These are phyloP conservation scores for Diaporthe velutina DNA, from an alignment of 2,329 filamentous ascomycete species.

Conservation along the genomic window DNA sequence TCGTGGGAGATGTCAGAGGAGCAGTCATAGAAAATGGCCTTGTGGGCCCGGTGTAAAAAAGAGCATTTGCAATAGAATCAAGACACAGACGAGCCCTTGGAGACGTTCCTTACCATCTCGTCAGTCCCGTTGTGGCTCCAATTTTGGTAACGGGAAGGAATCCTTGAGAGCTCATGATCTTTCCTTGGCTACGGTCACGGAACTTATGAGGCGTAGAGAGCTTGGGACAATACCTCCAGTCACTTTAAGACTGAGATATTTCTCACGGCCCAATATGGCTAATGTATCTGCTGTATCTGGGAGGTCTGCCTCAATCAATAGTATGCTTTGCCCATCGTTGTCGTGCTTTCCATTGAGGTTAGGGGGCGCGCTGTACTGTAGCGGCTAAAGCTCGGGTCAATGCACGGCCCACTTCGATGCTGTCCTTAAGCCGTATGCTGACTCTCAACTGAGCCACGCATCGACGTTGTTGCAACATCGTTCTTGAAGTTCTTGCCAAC, in stretches of 20 bases:
- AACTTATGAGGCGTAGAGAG: neutral
- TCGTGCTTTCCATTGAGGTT: too few species aligned
- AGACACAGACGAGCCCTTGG: constrained; percentile 2
- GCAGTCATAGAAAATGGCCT: constrained; percentile 44
- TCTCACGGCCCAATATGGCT: too few species aligned
- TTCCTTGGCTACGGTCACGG: neutral
- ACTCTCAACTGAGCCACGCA: constrained; percentile 15
- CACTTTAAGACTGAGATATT: neutral
- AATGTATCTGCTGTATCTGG: too few species aligned
- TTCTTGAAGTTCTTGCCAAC: neutral
- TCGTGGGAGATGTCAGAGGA: constrained; percentile 1
- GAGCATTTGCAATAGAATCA: constrained; percentile 35
- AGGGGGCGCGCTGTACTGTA: neutral
- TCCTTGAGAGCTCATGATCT: neutral
- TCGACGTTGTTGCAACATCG: neutral
- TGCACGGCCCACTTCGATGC: constrained; percentile 26
- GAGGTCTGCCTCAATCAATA: neutral
- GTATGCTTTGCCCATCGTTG: neutral
- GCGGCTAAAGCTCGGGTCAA: constrained; percentile 29
- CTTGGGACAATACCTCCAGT: neutral
- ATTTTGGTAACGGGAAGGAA: neutral
- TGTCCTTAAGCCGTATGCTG: constrained; percentile 3
- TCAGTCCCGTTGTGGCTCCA: neutral
- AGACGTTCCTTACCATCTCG: neutral
- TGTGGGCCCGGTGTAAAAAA: constrained; percentile 31